phyloP scores from a whole-genome alignment of 1,284 basidiomycete genomes.

The Marasmius oreades region DNA sequence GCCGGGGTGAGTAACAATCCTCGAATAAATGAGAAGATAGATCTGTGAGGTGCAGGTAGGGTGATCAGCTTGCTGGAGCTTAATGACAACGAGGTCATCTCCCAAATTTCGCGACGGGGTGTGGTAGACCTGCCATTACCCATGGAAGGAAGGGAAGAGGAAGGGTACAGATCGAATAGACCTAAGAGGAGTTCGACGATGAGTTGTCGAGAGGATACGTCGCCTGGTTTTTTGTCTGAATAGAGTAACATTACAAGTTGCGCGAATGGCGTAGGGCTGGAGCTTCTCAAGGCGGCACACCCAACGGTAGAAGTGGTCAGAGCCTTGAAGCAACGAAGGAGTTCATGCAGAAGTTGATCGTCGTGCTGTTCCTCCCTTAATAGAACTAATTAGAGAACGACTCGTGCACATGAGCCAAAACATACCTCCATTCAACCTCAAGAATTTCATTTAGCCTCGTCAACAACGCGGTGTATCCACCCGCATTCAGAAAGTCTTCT shows the following conservation, averaged over 20 bases:
- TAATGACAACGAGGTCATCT: constrained; percentile 33
- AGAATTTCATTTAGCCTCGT: constrained; percentile 89
- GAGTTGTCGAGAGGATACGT: constrained; percentile 84
- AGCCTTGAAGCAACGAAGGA: constrained; percentile 92
- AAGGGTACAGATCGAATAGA: constrained; percentile 81
- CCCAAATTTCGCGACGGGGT: constrained; percentile 52
- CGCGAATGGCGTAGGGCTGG: constrained; percentile 82
- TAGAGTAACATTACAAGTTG: constrained; percentile 84
- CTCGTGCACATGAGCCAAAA: constrained; percentile 7
- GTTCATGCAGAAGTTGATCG: constrained; percentile 89
- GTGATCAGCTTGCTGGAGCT: constrained; percentile 48
- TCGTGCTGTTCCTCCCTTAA: constrained; percentile 95
- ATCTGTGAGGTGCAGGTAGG: constrained; percentile 70
- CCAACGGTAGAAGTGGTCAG: constrained; percentile 87
- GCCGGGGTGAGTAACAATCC: constrained; percentile 72
- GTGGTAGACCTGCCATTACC: constrained; percentile 28
- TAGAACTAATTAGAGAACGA: not conserved
- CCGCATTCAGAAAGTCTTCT: constrained; percentile 79
- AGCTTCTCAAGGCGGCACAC: constrained; percentile 76
- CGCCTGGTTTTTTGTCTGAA: constrained; percentile 97
- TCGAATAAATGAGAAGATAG: constrained; percentile 66
- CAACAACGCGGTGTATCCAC: constrained; percentile 84
- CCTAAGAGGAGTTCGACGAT: constrained; percentile 84
- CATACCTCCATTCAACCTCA: constrained; percentile 93
- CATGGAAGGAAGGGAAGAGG: constrained; percentile 56